Base-by-base conservation (phyloP, 768 basidiomycete species). In the Lepiota subincarnata region DNA sequence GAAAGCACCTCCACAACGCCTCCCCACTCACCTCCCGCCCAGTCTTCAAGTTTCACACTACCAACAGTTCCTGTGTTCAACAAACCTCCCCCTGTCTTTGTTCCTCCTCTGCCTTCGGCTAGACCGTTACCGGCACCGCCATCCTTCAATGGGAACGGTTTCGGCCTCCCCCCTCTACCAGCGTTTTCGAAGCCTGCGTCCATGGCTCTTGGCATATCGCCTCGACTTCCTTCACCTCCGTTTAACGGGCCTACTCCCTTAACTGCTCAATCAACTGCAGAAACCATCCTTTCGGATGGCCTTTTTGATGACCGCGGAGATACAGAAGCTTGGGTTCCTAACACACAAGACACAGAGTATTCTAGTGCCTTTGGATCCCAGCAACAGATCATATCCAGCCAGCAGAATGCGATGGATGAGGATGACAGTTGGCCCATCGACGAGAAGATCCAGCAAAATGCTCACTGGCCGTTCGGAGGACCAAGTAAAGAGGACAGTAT, bases 371-470 rank as follows among this genome's bases (percentile, higher is more conserved):
- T 66, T 38, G 67, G 66, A 13, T 72, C 69, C 5, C 76, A 79
- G 60, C 63, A 69, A 3, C 63, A 59, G 19, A 22, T 34, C 22
- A 34, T 14, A 10, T 35, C 38, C 6, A 67, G 67, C 45, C 64
- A 64, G 2, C 63, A 56, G 46, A 68, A 64, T 53, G 59, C 69
- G 1, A 63, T 75, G 44, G 78, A 83, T 49, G 81, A 83, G 42
- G 83, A 84, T 48, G 87, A 89, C 60, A 89, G 87, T 62, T 90
- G 87, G 87, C 85, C 84, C 8, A 68, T 87, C 22, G 81, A 86
- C 37, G 86, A 86, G 58, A 85, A 82, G 58, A 66, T 86, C 51
- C 70, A 77, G 0, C 72, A 73, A 36, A 75, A 73, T 8, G 72
- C 79, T 34, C 77, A 76, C 55, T 89, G 88, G 88, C 79, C 79